Evolutionary conservation across 371 early-diverging fungal genomes (phyloP).

Genomic region (Mucor saturninus): DNA sequence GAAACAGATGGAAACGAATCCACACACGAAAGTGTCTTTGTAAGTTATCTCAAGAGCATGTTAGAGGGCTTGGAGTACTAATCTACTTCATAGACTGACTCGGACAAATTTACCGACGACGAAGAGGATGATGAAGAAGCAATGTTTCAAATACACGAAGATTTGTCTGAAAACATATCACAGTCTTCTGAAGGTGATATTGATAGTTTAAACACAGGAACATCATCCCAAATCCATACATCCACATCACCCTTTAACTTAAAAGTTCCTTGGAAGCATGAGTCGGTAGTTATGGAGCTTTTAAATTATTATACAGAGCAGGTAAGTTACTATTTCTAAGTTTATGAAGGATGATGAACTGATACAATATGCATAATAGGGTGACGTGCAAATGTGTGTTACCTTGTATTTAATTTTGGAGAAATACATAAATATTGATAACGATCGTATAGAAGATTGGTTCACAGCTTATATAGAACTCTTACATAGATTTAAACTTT

Average conservation of each 20-base stretch:
- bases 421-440: conserved; percentile 48
- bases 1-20: conserved; percentile 11
- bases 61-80: neutral
- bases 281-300: conserved; percentile 58
- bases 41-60: neutral
- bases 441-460: conserved; percentile 68
- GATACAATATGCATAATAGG: conserved; percentile 31
- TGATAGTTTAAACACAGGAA: conserved; percentile 21
- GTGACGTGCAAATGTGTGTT: conserved; percentile 87
- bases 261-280: conserved; percentile 59
- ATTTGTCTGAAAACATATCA: conserved; percentile 29
- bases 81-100: neutral
- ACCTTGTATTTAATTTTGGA: conserved; percentile 70
- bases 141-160: conserved; percentile 1
- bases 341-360: neutral
- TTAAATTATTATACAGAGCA: conserved; percentile 79
- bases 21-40: conserved; percentile 1
- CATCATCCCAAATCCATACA: conserved; percentile 8
- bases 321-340: conserved; percentile 30
- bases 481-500: conserved; percentile 78
- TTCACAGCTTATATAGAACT: conserved; percentile 76
- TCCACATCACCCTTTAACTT: conserved; percentile 27
- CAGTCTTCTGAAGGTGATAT: conserved; percentile 19
- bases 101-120: neutral
- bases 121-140: neutral